Percentiles rank a stretch among this genome's conserved stretches.
Conservation (phyloP, 1,284 basidiomycete genomes). For the Microbotryum saponariae region DNA sequence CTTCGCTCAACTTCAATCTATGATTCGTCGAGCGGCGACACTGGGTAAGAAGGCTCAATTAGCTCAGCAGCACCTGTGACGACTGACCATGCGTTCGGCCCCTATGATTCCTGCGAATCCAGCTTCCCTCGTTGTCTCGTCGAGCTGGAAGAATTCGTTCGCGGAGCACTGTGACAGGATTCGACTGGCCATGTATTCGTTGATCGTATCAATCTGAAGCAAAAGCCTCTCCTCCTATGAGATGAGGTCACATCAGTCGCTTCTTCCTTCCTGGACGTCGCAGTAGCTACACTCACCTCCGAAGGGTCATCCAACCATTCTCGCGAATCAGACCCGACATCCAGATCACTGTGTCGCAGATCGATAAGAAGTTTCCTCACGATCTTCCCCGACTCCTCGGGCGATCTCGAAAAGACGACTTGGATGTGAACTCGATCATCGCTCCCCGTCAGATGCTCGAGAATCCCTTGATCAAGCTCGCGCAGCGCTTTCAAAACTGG, state of each 20-base stretch:
- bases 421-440: not conserved
- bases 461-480: not conserved
- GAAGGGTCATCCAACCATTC: constrained; percentile 9
- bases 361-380: not conserved
- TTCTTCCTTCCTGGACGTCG: too few relatives aligned
- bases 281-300: not conserved
- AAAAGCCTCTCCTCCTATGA: constrained; percentile 6
- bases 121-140: not conserved
- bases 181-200: constrained; percentile 5
- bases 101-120: not conserved
- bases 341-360: too few relatives aligned
- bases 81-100: not conserved
- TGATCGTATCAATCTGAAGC: constrained; percentile 1
- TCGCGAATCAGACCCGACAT: not conserved
- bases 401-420: not conserved
- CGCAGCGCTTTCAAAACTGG: constrained; percentile 5
- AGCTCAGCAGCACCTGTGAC: not conserved
- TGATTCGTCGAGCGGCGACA: too few relatives aligned
- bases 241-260: too few relatives aligned
- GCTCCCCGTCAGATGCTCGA: not conserved
- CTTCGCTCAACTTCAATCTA: too few relatives aligned
- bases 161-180: constrained; percentile 4
- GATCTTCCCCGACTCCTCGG: constrained; percentile 1
- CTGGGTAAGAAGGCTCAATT: too few relatives aligned
- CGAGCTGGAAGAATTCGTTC: constrained; percentile 5